A percentile compares a stretch with the other conserved stretches of the same genome.
These are phyloP conservation scores for Monascus purpureus DNA, from an alignment of 495 filamentous ascomycete genomes.

Conservation along the genomic window DNA sequence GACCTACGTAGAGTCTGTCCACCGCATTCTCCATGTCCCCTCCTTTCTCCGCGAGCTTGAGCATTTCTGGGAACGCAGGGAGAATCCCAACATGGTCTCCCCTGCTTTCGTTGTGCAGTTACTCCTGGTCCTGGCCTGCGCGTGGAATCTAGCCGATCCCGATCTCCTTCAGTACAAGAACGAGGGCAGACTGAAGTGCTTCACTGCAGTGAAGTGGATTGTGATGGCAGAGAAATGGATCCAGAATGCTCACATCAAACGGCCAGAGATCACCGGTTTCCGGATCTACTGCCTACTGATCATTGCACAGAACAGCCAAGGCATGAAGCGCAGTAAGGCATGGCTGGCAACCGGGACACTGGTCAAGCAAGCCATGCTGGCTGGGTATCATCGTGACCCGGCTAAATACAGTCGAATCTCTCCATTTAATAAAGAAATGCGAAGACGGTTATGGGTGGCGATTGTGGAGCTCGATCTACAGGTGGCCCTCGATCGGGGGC, in stretches of 20 bases:
- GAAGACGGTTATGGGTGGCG: conserved; percentile 55
- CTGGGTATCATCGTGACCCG: conserved; percentile 43
- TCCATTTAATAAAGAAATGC: conserved; percentile 46
- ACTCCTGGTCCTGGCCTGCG: conserved; percentile 51
- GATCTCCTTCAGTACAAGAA: conserved; percentile 33
- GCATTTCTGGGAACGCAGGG: conserved; percentile 28
- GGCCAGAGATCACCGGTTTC: conserved; percentile 38
- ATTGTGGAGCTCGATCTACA: conserved; percentile 49
- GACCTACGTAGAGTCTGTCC: conserved; percentile 37
- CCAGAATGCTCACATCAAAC: conserved; percentile 37
- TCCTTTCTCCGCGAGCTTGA: conserved; percentile 42
- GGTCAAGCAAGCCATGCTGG: conserved; percentile 41
- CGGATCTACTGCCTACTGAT: conserved; percentile 47
- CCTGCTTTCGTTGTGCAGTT: conserved; percentile 42
- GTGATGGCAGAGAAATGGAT: conserved; percentile 51
- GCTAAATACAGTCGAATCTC: conserved; percentile 37
- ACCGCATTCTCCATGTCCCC: conserved; percentile 45
- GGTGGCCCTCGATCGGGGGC: conserved; percentile 44
- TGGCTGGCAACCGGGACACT: conserved; percentile 48
- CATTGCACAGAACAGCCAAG: conserved; percentile 40
- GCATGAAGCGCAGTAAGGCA: conserved; percentile 38
- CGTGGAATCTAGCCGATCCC: conserved; percentile 28
- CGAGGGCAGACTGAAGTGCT: conserved; percentile 28
- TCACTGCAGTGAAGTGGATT: conserved; percentile 45
- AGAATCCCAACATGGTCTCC: conserved; percentile 15